Base-by-base conservation (phyloP, 2,329 filamentous ascomycete species). In the Lachnellula occidentalis region DNA sequence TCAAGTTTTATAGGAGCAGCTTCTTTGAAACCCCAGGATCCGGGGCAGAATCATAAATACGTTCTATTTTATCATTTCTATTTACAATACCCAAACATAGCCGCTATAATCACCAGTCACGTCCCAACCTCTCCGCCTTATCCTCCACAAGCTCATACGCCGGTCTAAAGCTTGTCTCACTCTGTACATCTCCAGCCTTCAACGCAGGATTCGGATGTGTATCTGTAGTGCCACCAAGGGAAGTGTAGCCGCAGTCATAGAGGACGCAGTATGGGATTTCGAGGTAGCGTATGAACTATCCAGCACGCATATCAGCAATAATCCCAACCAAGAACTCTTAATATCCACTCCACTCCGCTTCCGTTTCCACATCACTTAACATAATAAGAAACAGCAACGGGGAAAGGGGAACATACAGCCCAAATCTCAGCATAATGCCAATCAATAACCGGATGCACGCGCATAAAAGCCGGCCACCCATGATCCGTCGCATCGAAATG, bases 391-490 rank as follows among this genome's bases (percentile, higher is more conserved):
- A 22, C 27, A 34, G 24, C 43, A 9, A 47, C 4, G 45, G 17
- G 19, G 34, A n/a, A 54, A 45, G 48, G 19, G 48, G 21, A 50
- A 78, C 89, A 77, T 67, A 95, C 91, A 17, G 85, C 83, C 94
- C 94, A 97, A 51, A 97, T 92, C 70, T 97, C 92, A 11, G 83
- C 82, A 71, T 96, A 96, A 70, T 94, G 90, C 94, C 94, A 99
- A 72, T 99, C 94, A 67, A 99, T 92, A 9, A 99, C 88, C 0
- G 94, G 92, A 71, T 99, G 91, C 57, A 97, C 79, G 55, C 94
- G 83, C 85, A 97, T 92, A 67, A 97, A 96, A 43, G 78, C 75
- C 36, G 94, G 94, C 94, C 94, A 99, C 2, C 87, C 91, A 36
- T 80, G 76, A 71, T 97, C 94, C 4, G 94, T 99, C 49, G 79